Evolutionary conservation across 1,284 basidiomycete genomes (phyloP).

Genomic region (Ceratobasidium sp.): DNA sequence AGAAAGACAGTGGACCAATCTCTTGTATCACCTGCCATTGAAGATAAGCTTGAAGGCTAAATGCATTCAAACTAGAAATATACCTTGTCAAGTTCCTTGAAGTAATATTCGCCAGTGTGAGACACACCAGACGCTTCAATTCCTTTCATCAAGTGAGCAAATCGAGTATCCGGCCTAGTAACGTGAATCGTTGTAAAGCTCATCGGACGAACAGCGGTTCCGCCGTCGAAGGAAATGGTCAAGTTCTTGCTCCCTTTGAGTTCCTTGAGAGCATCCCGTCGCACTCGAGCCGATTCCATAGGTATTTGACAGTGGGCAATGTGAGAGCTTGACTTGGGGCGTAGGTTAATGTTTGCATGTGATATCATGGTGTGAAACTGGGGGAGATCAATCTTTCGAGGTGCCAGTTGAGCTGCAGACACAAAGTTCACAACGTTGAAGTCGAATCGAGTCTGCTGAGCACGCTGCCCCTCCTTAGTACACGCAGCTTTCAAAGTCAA

Average conservation of each 20-base stretch:
- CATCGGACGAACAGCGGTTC: conserved; percentile 41
- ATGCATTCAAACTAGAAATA: not conserved
- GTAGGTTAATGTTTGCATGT: not conserved
- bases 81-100: conserved; percentile 29
- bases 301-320: conserved; percentile 1
- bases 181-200: conserved; percentile 51
- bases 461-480: not conserved
- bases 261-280: conserved; percentile 10
- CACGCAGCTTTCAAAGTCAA: not conserved
- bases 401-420: not conserved
- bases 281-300: not conserved
- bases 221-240: conserved; percentile 47
- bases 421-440: conserved; percentile 5
- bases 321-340: conserved; percentile 5
- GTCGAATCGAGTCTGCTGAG: conserved; percentile 23
- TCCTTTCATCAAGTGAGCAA: conserved; percentile 47
- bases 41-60: conserved; percentile 41
- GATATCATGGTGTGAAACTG: conserved; percentile 12
- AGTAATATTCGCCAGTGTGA: conserved; percentile 37
- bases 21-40: conserved; percentile 49
- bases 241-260: conserved; percentile 41
- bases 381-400: not conserved
- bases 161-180: conserved; percentile 45
- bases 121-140: conserved; percentile 44
- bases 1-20: conserved; percentile 50